Conservation (phyloP, 2,329 filamentous ascomycete species). For the Sclerotinia trifoliorum region DNA sequence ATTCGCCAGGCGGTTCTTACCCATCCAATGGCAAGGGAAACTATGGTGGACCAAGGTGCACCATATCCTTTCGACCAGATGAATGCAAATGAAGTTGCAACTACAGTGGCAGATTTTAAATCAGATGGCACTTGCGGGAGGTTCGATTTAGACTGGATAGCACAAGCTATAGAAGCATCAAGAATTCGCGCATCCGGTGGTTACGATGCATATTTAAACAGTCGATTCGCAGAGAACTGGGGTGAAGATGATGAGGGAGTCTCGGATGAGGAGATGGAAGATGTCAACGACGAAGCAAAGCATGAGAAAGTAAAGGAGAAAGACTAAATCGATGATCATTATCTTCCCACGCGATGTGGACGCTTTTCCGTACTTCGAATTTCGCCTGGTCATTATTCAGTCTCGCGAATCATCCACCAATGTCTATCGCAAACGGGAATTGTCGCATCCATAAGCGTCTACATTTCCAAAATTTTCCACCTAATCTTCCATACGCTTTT, state of each 20-base stretch:
- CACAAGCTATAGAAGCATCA: slow-evolving; percentile 53
- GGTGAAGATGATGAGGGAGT: slow-evolving; percentile 22
- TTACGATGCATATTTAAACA: slow-evolving; percentile 56
- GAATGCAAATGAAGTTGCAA: slow-evolving; percentile 44
- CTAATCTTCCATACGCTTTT: too few relatives aligned
- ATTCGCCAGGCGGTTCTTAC: slow-evolving; percentile 1
- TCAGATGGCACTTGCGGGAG: slow-evolving; percentile 54
- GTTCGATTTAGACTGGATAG: slow-evolving; percentile 57
- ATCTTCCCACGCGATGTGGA: too few relatives aligned
- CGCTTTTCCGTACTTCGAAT: neutral
- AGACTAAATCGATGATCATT: neutral
- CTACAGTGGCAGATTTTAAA: slow-evolving; percentile 54
- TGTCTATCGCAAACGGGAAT: too few relatives aligned
- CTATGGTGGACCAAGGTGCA: neutral
- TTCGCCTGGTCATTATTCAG: neutral
- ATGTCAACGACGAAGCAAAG: neutral
- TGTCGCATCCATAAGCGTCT: neutral
- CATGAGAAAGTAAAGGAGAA: neutral
- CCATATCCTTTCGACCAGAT: slow-evolving; percentile 17
- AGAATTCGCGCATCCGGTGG: slow-evolving; percentile 51
- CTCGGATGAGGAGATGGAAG: slow-evolving; percentile 10
- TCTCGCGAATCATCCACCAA: neutral
- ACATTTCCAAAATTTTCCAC: too few relatives aligned
- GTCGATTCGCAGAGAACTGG: slow-evolving; percentile 45
- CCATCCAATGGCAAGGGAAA: neutral